phyloP scores from a whole-genome alignment of 2,329 filamentous ascomycete genomes.

The Ophiostoma angusticollis region DNA sequence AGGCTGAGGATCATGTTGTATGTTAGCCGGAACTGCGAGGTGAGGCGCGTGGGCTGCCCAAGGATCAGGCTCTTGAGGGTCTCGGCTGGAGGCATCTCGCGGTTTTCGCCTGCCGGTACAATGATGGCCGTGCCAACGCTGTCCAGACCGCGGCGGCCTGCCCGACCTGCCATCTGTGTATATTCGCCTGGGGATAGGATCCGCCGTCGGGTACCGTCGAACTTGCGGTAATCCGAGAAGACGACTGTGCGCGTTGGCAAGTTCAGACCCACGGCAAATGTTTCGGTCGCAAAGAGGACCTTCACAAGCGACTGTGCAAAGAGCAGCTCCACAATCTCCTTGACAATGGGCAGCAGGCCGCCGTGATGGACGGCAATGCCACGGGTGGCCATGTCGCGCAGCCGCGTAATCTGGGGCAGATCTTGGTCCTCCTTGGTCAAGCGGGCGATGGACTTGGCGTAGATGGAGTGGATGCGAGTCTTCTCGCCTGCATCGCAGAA shows the following conservation, averaged over 20 bases:
- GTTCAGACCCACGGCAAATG: conserved; percentile 97
- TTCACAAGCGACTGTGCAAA: conserved; percentile 94
- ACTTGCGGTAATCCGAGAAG: conserved; percentile 93
- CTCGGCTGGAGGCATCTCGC: conserved; percentile 76
- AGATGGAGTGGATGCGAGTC: conserved; percentile 93
- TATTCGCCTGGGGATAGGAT: conserved; percentile 92
- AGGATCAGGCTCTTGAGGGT: conserved; percentile 89
- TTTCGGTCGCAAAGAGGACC: conserved; percentile 93
- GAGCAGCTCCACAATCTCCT: conserved; percentile 92
- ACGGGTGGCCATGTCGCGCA: conserved; percentile 72
- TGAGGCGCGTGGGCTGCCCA: conserved; percentile 85
- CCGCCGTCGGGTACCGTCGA: conserved; percentile 83
- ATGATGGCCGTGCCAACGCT: conserved; percentile 91
- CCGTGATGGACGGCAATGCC: conserved; percentile 96
- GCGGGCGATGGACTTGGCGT: conserved; percentile 85
- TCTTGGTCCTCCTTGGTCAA: conserved; percentile 80
- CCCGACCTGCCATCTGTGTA: conserved; percentile 95
- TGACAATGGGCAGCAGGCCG: conserved; percentile 87
- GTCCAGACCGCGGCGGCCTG: conserved; percentile 84
- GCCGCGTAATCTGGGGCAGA: conserved; percentile 81
- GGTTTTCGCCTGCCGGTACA: conserved; percentile 63
- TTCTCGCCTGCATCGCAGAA: conserved; percentile 90
- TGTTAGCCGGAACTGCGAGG: conserved; percentile 90
- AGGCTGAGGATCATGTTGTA: conserved; percentile 99
- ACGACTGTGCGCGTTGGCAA: conserved; percentile 91